Base-by-base conservation (phyloP, 1,139 yeast genomes). In the Arxiozyma bovina region DNA sequence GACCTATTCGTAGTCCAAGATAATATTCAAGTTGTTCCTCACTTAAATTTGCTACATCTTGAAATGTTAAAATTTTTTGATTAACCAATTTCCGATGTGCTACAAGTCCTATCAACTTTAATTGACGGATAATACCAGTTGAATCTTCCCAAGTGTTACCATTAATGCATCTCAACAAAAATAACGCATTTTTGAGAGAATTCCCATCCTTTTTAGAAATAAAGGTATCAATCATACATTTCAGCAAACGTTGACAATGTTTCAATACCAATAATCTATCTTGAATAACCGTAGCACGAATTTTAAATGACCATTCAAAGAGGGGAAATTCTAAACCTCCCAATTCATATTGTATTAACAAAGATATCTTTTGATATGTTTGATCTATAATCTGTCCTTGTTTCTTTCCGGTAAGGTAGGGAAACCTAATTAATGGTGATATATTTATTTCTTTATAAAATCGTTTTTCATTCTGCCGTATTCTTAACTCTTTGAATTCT, bases 101-200 rank as follows among this genome's bases (percentile, higher is more conserved):
- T 0, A 69, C 73, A 1, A 73, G 57, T 0, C 79, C 80, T 25
- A 79, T 63, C 5, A 76, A 76, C 27, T 74, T 74, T 20, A 79
- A 55, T 55, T 79, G 83, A 53, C 74, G 67, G 27, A 79, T 62
- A 11, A 73, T 73, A 60, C 72, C 68, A 15, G 77, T 66, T 0
- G 75, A 63, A 50, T 72, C 74, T 58, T 77, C 81, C 83, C 83
- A 79, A 22, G 80, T 71, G 55, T 67, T 71, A 0, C 77, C 77
- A 48, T 63, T 62, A 3, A 77, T 55, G 48, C 77, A 73, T 52
- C 80, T 64, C 2, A 65, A 59, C 12, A 79, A 57, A 44, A 64
- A 66, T 9, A 78, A 61, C 12, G 76, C 62, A 47, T 67, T 71
- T 21, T 64, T 57, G 45, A 77, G 62, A 0, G 82, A 74, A 0